A percentile compares a stretch with the other conserved stretches of the same genome.
Conservation (phyloP, 1,284 basidiomycete species). For the Ceratobasidium sp. region DNA sequence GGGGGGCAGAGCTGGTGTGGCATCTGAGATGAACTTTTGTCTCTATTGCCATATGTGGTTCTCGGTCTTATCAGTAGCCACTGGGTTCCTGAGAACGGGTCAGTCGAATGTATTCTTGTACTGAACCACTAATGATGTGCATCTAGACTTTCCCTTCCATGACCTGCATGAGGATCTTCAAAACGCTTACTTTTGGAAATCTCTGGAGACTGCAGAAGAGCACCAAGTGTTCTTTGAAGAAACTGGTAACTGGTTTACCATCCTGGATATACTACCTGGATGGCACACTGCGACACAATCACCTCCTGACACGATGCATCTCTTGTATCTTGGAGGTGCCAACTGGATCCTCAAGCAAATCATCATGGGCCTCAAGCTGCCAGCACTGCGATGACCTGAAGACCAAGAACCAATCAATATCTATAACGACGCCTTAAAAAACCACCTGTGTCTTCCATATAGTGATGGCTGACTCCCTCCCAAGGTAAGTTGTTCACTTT, state of each 20-base stretch:
- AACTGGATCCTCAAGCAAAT: conserved; percentile 35
- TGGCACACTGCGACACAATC: conserved; percentile 13
- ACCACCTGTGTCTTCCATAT: conserved; percentile 11
- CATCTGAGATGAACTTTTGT: conserved; percentile 20
- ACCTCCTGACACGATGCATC: conserved; percentile 30
- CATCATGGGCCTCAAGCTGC: neutral
- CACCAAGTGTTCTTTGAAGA: neutral
- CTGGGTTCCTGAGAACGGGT: neutral
- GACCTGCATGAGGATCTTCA: neutral
- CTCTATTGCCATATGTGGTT: neutral
- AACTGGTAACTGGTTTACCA: conserved; percentile 20
- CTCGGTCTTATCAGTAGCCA: neutral
- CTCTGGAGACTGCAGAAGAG: neutral
- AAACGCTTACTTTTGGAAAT: conserved; percentile 17
- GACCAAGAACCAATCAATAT: neutral
- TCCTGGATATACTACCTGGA: conserved; percentile 8
- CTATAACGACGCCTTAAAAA: conserved; percentile 5
- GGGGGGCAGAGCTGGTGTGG: conserved; percentile 14
- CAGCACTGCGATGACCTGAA: neutral
- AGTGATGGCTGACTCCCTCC: neutral
- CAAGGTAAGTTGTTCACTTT: conserved; percentile 16
- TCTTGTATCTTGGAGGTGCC: conserved; percentile 33
- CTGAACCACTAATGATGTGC: neutral
- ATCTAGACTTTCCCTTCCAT: neutral
- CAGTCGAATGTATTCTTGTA: neutral